A percentile compares a stretch with the other conserved stretches of the same genome.
Evolutionary conservation across 2,329 filamentous ascomycete genomes (phyloP).

Genomic region (Fusarium nygamai): DNA sequence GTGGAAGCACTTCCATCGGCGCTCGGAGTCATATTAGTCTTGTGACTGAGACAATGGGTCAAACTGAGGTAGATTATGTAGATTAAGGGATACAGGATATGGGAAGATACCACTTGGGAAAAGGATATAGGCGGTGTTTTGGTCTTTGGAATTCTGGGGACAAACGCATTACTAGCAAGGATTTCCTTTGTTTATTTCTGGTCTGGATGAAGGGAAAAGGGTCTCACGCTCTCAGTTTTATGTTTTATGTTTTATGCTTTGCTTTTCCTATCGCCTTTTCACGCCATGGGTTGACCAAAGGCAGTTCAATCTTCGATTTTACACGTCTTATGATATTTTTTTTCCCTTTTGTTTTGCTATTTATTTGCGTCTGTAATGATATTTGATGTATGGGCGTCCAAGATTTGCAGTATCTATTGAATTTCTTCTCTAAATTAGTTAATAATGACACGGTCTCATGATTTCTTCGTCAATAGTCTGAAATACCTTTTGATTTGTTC

Average conservation of each 20-base stretch:
- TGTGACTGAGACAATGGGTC: constrained; percentile 48
- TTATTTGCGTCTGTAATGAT: constrained; percentile 1
- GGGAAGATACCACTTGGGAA: constrained; percentile 35
- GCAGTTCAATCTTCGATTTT: constrained; percentile 12
- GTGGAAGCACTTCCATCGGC: constrained; percentile 57
- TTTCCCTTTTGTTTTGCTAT: background rate
- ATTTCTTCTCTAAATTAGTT: constrained; percentile 19
- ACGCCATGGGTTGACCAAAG: background rate
- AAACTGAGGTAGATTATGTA: constrained; percentile 48
- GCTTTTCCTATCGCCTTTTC: background rate
- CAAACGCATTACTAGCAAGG: constrained; percentile 19
- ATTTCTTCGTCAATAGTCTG: constrained; percentile 1
- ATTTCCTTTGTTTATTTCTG: constrained; percentile 21
- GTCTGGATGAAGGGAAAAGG: background rate
- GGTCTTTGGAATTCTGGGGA: constrained; percentile 7
- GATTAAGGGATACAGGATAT: constrained; percentile 46
- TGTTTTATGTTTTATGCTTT: constrained; percentile 27
- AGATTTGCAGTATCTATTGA: constrained; percentile 13
- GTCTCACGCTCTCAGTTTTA: constrained; percentile 32
- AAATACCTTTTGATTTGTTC: background rate
- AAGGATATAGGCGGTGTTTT: constrained; percentile 32
- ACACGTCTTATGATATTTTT: background rate
- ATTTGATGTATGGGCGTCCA: constrained; percentile 15
- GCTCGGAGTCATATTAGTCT: constrained; percentile 53
- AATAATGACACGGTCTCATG: constrained; percentile 32